Evolutionary conservation across 495 filamentous ascomycete genomes (phyloP).

Genomic region (Lasiosphaeris hirsuta): DNA sequence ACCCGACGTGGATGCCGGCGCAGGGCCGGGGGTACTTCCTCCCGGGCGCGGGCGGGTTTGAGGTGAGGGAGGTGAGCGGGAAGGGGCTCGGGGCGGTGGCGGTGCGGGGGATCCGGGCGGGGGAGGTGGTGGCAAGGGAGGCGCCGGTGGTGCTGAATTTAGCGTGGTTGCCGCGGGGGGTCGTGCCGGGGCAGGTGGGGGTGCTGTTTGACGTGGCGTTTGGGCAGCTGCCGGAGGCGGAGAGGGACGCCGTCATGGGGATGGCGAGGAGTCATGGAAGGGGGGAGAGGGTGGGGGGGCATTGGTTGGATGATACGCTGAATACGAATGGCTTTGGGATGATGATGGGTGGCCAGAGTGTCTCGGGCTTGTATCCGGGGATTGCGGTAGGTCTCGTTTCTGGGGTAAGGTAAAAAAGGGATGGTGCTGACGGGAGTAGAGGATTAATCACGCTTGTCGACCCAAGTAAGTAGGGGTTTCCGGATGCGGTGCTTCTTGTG

Average conservation of each 20-base stretch:
- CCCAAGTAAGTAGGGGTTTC: background rate
- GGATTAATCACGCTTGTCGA: conserved; percentile 9
- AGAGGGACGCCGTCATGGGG: conserved; percentile 11
- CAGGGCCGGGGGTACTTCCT: background rate
- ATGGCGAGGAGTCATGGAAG: conserved; percentile 1
- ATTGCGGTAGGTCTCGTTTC: conserved; percentile 26
- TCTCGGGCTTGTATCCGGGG: conserved; percentile 30
- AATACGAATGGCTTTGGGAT: conserved; percentile 33
- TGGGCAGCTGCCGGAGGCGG: background rate
- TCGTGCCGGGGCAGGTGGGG: background rate
- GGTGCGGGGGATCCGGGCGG: no score
- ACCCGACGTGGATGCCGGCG: background rate
- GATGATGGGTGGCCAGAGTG: conserved; percentile 16
- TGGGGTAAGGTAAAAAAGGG: background rate
- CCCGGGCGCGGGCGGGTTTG: background rate
- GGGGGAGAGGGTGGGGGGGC: conserved; percentile 1
- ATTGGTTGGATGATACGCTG: conserved; percentile 27
- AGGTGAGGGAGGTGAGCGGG: background rate
- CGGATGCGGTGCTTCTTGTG: background rate
- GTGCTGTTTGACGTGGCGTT: conserved; percentile 1
- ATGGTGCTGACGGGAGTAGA: background rate
- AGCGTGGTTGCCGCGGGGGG: background rate
- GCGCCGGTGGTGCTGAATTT: conserved; percentile 1
- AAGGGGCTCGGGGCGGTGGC: conserved; percentile 6
- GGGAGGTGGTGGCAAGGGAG: no score